These are phyloP conservation scores for Trametes polyzona DNA, from an alignment of 1,284 basidiomycete species.

Conservation along the genomic window DNA sequence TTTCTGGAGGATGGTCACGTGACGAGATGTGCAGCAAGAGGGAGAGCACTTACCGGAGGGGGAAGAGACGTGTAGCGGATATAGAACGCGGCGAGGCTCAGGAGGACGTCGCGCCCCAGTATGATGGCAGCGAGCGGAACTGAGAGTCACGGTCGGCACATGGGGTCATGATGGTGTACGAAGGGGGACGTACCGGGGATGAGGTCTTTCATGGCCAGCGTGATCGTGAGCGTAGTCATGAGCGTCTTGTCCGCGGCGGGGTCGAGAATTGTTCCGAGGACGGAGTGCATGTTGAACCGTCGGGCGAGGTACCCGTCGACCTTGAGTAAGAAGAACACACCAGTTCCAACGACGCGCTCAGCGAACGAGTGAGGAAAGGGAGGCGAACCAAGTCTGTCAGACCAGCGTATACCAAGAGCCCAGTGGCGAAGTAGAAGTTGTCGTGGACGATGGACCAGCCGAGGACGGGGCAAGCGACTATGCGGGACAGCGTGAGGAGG, in stretches of 20 bases:
- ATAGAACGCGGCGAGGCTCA: conserved; percentile 92
- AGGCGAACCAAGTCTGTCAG: conserved; percentile 83
- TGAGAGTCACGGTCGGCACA: conserved; percentile 35
- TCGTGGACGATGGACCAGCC: conserved; percentile 92
- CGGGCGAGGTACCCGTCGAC: conserved; percentile 92
- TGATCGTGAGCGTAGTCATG: conserved; percentile 93
- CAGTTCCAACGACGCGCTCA: conserved; percentile 20
- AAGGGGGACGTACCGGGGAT: conserved; percentile 71
- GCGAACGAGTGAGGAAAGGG: conserved; percentile 4
- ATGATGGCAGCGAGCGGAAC: conserved; percentile 88
- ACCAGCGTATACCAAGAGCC: conserved; percentile 86
- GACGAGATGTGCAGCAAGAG: neutral
- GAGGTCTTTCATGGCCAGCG: conserved; percentile 81
- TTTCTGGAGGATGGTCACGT: conserved; percentile 59
- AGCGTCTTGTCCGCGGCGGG: conserved; percentile 97
- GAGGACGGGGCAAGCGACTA: conserved; percentile 86
- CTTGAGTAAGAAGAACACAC: conserved; percentile 43
- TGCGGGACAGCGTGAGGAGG: conserved; percentile 84
- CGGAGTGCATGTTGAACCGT: conserved; percentile 82
- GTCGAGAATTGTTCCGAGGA: conserved; percentile 94
- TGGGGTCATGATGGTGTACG: neutral
- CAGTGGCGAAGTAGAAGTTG: conserved; percentile 80
- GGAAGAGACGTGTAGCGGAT: conserved; percentile 92
- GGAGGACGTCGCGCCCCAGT: conserved; percentile 85
- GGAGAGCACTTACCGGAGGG: conserved; percentile 65